Evolutionary conservation across 2,329 filamentous ascomycete species (phyloP), one percentile per base, ranked within the genome.

Genomic region (Leptographium wingfieldii): DNA sequence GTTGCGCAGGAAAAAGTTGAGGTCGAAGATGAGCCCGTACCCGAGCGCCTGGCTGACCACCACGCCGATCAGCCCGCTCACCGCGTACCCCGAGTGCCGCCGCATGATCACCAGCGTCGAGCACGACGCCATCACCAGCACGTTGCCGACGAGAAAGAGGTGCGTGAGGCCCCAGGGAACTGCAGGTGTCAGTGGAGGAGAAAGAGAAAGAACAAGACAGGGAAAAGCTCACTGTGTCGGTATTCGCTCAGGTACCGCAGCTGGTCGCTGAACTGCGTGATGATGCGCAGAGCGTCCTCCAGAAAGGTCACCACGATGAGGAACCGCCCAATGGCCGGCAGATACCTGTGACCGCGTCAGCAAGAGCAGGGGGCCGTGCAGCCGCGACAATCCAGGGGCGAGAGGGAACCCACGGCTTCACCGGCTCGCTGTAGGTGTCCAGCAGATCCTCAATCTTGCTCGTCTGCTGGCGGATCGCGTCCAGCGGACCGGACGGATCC

Each of bases 1-100:
- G 73, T 99, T 99, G 76, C 94, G 92, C 65, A 99, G 87, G 85
- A 99, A 99, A 81, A 99, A 99, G 84, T 97, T 99, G 71, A 97
- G 83, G 74, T 99, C 94, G 73, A 99, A 97, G 74, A 99, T 96
- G 64, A 99, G 83, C 62, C 94, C 94, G 73, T 99, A 99, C 68
- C 94, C 94, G 60, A 99, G 83, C 25, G 92, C 94, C 76, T 99
- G 94, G 40, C 91, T 87, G 63, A 99, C 74, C 58, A 99, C 92
- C 58, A 99, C 94, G 58, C 79, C 87, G 72, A 96, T 88, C 64
- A 99, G 87, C 63, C 92, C 94, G 63, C 78, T 84, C 62, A 97
- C 94, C 62, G 92, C 94, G 74, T 91, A 92, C 74, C 95, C 92
- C 66, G 90, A 94, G 79, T 95, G 84, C 74, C 90, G 95, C 73